These are phyloP conservation scores for Neurospora sp. DNA, from an alignment of 495 filamentous ascomycete species.

Conservation along the genomic window DNA sequence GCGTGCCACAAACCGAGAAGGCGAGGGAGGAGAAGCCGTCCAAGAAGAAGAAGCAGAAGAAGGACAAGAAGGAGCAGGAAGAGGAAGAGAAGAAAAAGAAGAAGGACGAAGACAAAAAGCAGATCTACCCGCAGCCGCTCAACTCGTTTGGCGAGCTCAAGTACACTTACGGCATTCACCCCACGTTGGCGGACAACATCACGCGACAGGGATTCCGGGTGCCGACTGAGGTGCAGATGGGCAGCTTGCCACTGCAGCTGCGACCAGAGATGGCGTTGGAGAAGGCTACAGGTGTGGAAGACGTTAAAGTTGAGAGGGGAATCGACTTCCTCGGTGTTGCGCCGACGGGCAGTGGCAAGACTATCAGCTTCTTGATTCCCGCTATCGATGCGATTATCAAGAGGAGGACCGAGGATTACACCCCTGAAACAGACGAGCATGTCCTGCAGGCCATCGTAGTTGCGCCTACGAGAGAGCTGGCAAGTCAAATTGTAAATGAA, in stretches of 20 bases:
- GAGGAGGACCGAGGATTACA: constrained; percentile 25
- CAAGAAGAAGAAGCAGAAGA: constrained; percentile 38
- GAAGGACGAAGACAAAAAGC: constrained; percentile 42
- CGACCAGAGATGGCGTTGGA: constrained; percentile 34
- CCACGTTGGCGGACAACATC: constrained; percentile 68
- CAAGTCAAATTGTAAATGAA: constrained; percentile 86
- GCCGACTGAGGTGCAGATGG: constrained; percentile 92
- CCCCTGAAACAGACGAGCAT: constrained; percentile 26
- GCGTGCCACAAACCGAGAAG: constrained; percentile 14
- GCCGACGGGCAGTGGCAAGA: constrained; percentile 97
- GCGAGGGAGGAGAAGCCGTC: constrained; percentile 22
- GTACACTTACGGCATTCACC: constrained; percentile 57
- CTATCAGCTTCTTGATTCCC: constrained; percentile 81
- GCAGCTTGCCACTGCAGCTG: constrained; percentile 68
- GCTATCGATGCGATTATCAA: constrained; percentile 64
- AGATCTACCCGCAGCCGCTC: constrained; percentile 67
- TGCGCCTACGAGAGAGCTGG: constrained; percentile 88
- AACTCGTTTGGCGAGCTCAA: constrained; percentile 65
- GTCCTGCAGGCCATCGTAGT: constrained; percentile 62
- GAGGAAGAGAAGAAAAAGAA: constrained; percentile 39
- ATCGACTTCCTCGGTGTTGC: constrained; percentile 78
- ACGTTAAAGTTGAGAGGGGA: constrained; percentile 18
- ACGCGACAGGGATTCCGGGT: constrained; percentile 68
- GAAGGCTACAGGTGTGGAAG: constrained; percentile 12
- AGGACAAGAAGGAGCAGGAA: constrained; percentile 42